Conservation (phyloP, 2,329 filamentous ascomycete species). For the Blumeria hordei region DNA sequence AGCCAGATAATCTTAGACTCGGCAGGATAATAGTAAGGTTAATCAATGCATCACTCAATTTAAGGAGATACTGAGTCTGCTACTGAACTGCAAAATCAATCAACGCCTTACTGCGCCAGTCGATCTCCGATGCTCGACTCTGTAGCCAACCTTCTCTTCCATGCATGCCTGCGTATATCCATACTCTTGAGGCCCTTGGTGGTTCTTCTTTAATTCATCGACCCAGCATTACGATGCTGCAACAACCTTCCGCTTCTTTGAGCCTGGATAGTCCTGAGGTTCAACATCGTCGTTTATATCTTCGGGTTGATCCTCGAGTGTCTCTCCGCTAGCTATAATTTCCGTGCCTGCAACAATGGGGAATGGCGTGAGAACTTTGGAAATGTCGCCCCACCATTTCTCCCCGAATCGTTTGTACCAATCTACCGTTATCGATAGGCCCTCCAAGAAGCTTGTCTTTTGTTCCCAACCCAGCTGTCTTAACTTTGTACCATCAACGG, state of each 20-base stretch:
- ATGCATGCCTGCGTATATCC: too few relatives aligned
- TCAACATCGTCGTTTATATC: constrained; percentile 7
- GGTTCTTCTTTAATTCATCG: too few relatives aligned
- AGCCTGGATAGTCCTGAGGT: constrained; percentile 5
- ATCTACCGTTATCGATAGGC: constrained; percentile 37
- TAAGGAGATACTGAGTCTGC: too few relatives aligned
- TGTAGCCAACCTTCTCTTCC: too few relatives aligned
- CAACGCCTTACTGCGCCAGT: too few relatives aligned
- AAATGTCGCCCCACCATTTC: constrained; percentile 50
- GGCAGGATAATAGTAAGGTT: too few relatives aligned
- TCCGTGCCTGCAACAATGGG: constrained; percentile 32
- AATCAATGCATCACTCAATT: too few relatives aligned
- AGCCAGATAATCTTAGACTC: too few relatives aligned
- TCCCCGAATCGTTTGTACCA: constrained; percentile 47
- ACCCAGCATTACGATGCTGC: not conserved
- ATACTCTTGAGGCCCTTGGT: too few relatives aligned
- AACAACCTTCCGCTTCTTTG: constrained; percentile 10
- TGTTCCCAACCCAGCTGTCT: constrained; percentile 44
- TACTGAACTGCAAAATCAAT: too few relatives aligned
- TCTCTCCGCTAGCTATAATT: constrained; percentile 21
- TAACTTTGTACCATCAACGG: constrained; percentile 45
- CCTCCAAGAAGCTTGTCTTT: constrained; percentile 37
- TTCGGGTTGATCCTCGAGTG: constrained; percentile 11
- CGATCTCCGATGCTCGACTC: too few relatives aligned
- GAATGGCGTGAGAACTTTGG: constrained; percentile 42